Evolutionary conservation across 2,329 filamentous ascomycete species (phyloP).

Genomic region (Xylariaceae sp.): DNA sequence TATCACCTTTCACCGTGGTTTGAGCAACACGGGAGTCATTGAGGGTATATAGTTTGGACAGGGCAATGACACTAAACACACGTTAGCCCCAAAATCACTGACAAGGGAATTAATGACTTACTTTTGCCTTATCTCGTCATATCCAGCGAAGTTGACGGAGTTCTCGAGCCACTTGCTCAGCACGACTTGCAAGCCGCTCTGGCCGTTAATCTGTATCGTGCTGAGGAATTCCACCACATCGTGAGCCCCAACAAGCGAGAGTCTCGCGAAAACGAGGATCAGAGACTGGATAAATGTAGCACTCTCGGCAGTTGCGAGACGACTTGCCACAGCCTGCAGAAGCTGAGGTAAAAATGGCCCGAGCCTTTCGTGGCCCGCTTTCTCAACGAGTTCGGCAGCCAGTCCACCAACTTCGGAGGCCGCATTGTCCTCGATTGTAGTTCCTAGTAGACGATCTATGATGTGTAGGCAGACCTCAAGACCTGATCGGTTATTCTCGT

Average conservation of each 20-base stretch:
- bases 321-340: slow-evolving; percentile 79
- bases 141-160: slow-evolving; percentile 94
- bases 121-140: slow-evolving; percentile 97
- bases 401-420: slow-evolving; percentile 95
- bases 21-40: slow-evolving; percentile 75
- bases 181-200: slow-evolving; percentile 84
- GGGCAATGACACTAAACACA: slow-evolving; percentile 70
- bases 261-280: slow-evolving; percentile 88
- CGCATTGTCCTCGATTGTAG: slow-evolving; percentile 82
- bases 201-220: slow-evolving; percentile 72
- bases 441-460: slow-evolving; percentile 83
- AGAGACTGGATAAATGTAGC: slow-evolving; percentile 92
- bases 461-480: slow-evolving; percentile 87
- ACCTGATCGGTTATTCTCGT: slow-evolving; percentile 74
- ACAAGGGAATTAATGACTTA: slow-evolving; percentile 41
- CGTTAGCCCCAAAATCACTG: slow-evolving; percentile 27
- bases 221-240: slow-evolving; percentile 92
- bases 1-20: slow-evolving; percentile 84
- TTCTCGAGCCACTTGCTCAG: slow-evolving; percentile 96
- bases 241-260: slow-evolving; percentile 77
- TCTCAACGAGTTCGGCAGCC: slow-evolving; percentile 91
- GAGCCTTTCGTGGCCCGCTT: slow-evolving; percentile 84
- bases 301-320: slow-evolving; percentile 76
- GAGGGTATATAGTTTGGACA: slow-evolving; percentile 85
- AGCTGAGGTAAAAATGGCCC: slow-evolving; percentile 88